phyloP scores from a whole-genome alignment of 2,329 filamentous ascomycete species.

The Amauroascus niger region DNA sequence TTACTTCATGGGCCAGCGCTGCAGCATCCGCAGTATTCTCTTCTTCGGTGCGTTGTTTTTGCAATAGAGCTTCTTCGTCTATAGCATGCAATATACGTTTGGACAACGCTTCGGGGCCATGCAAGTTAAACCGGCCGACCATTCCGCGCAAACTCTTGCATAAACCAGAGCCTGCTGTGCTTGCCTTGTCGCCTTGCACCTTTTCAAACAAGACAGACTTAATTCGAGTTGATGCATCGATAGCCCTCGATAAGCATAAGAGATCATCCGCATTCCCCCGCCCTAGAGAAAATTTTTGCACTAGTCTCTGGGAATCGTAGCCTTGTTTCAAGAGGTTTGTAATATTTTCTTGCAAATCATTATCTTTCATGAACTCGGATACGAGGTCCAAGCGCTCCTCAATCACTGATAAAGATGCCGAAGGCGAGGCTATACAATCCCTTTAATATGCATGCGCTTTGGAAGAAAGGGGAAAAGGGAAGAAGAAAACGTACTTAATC shows the following conservation, averaged over 20 bases:
- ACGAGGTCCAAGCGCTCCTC: constrained; percentile 73
- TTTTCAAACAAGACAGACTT: constrained; percentile 26
- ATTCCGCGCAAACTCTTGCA: constrained; percentile 32
- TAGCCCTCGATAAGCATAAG: constrained; percentile 69
- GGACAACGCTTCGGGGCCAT: constrained; percentile 59
- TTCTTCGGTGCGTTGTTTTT: constrained; percentile 68
- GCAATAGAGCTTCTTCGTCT: constrained; percentile 81
- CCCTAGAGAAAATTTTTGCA: constrained; percentile 89
- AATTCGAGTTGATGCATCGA: constrained; percentile 62
- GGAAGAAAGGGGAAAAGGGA: neutral
- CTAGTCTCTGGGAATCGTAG: constrained; percentile 76
- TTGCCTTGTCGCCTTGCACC: constrained; percentile 14
- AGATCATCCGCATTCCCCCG: constrained; percentile 89
- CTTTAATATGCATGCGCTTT: neutral
- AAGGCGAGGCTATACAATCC: constrained; percentile 55
- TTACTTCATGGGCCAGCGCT: constrained; percentile 61
- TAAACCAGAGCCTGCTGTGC: constrained; percentile 20
- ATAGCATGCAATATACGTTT: constrained; percentile 65
- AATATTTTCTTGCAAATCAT: constrained; percentile 60
- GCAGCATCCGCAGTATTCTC: constrained; percentile 61
- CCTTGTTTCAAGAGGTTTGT: constrained; percentile 60
- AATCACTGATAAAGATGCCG: constrained; percentile 73
- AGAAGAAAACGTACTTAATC: constrained; percentile 53
- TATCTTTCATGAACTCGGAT: constrained; percentile 57
- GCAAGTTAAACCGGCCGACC: constrained; percentile 39